phyloP scores from a whole-genome alignment of 345 rosid genomes.

The Crucihimalaya himalaica region DNA sequence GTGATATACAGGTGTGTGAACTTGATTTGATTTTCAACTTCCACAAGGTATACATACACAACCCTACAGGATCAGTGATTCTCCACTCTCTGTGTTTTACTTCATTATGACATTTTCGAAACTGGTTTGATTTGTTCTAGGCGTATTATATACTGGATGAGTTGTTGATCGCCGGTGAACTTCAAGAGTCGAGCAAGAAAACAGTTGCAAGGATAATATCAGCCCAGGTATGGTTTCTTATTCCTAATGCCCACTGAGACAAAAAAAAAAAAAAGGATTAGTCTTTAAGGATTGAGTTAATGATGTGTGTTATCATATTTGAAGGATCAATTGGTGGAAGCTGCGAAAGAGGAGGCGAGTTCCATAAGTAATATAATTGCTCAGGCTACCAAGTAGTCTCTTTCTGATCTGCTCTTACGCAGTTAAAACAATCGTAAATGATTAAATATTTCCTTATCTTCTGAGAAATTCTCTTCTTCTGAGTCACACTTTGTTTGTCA shows the following conservation, averaged over 20 bases:
- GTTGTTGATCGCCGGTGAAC: conserved; percentile 92
- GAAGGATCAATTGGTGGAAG: conserved; percentile 95
- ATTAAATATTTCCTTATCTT: not conserved
- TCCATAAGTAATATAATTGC: conserved; percentile 94
- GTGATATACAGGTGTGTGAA: conserved; percentile 78
- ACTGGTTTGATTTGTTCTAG: conserved; percentile 43
- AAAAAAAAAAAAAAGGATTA: not conserved
- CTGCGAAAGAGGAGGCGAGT: conserved; percentile 88
- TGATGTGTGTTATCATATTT: conserved; percentile 16
- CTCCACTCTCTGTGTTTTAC: not conserved
- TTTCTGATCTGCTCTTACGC: not conserved
- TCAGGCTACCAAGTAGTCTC: conserved; percentile 85
- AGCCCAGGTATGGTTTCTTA: conserved; percentile 65
- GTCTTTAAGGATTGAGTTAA: not conserved
- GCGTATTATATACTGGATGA: conserved; percentile 95
- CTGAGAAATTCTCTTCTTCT: not conserved
- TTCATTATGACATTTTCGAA: not conserved
- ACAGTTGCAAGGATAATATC: conserved; percentile 82
- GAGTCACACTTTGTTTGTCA: conserved; percentile 4
- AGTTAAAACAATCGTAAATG: conserved; percentile 25
- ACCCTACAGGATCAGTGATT: not conserved
- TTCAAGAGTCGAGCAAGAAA: conserved; percentile 98
- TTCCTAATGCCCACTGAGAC: not conserved
- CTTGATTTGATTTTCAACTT: conserved; percentile 95
- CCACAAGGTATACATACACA: conserved; percentile 65